phyloP scores from a whole-genome alignment of 176 grass and related monocot genomes.

The Cenchrus purpureus region DNA sequence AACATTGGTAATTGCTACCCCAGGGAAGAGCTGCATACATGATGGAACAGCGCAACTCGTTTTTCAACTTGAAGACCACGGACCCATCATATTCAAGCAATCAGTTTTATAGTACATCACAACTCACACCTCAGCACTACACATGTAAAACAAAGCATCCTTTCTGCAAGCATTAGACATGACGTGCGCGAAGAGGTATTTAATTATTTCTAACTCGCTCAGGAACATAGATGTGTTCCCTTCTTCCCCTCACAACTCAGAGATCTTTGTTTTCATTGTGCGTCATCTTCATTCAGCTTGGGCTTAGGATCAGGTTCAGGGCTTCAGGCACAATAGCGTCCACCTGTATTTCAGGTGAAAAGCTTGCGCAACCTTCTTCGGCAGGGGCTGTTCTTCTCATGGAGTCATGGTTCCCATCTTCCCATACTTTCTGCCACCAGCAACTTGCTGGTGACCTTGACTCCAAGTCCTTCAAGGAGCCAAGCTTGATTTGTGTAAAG shows the following conservation, averaged over 20 bases:
- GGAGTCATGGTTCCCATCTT: constrained; percentile 54
- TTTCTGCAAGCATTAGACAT: too few relatives aligned
- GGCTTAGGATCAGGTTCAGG: too few relatives aligned
- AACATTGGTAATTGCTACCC: too few relatives aligned
- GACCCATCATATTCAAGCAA: not conserved
- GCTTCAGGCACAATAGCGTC: too few relatives aligned
- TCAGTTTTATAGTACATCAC: not conserved
- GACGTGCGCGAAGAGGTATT: too few relatives aligned
- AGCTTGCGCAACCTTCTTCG: constrained; percentile 20
- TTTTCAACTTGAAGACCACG: not conserved
- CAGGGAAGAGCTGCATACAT: not conserved
- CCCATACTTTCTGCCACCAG: constrained; percentile 55
- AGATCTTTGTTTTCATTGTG: too few relatives aligned
- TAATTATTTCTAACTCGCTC: too few relatives aligned
- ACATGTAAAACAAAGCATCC: too few relatives aligned
- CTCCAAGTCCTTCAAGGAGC: constrained; percentile 63
- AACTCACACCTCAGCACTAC: not conserved
- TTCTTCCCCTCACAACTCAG: too few relatives aligned
- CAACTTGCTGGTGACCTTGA: constrained; percentile 31
- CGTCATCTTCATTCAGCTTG: too few relatives aligned
- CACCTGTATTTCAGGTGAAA: constrained; percentile 20
- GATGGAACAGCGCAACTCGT: not conserved
- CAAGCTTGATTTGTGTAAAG: constrained; percentile 41
- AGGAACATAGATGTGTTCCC: too few relatives aligned
- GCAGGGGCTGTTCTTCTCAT: constrained; percentile 35